These are phyloP conservation scores for Dactylellina drechsleri DNA, from an alignment of 2,329 filamentous ascomycete genomes.

Conservation along the genomic window DNA sequence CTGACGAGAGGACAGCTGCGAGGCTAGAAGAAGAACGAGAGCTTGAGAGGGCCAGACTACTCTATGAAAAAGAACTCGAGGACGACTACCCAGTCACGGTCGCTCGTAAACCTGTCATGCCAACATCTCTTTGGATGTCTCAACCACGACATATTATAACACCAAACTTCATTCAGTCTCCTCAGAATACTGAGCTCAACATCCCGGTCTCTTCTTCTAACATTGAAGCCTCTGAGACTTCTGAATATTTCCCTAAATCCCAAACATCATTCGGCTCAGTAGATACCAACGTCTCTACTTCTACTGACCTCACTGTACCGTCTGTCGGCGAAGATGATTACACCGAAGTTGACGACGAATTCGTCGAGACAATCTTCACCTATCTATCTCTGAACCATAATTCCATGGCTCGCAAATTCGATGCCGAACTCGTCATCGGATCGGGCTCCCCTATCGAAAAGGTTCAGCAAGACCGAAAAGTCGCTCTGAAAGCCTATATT, in stretches of 20 bases:
- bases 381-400: constrained; percentile 51
- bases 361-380: constrained; percentile 47
- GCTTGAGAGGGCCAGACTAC: constrained; percentile 41
- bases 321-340: constrained; percentile 50
- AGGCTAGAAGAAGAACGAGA: constrained; percentile 51
- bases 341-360: constrained; percentile 47
- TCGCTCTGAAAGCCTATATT: constrained; percentile 48
- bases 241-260: constrained; percentile 35
- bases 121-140: constrained; percentile 49
- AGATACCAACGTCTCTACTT: constrained; percentile 29
- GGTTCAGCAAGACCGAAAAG: constrained; percentile 41
- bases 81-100: constrained; percentile 44
- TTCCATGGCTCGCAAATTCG: constrained; percentile 53
- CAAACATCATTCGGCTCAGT: constrained; percentile 46
- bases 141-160: constrained; percentile 49
- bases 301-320: constrained; percentile 44
- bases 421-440: constrained; percentile 44
- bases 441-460: constrained; percentile 49
- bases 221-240: constrained; percentile 20
- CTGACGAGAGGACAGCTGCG: constrained; percentile 44
- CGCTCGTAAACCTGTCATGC: constrained; percentile 39
- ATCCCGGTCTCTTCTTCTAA: constrained; percentile 36
- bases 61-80: constrained; percentile 48
- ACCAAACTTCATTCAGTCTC: constrained; percentile 44
- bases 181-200: constrained; percentile 25